A percentile compares a stretch with the other conserved stretches of the same genome.
Conservation (phyloP, 495 filamentous ascomycete species). For the Jackrogersella minutella region DNA sequence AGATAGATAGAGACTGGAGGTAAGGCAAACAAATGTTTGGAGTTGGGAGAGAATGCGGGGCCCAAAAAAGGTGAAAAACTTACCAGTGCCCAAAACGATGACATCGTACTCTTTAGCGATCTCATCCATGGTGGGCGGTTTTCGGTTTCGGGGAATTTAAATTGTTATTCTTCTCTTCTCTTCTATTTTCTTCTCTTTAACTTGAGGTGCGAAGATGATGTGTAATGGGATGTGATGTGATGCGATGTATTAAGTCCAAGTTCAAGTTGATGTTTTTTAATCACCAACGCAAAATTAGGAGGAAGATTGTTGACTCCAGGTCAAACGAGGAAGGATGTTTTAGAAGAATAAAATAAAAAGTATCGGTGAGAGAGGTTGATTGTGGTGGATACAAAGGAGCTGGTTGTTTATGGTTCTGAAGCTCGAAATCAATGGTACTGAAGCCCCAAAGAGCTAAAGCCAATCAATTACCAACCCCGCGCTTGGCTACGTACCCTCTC, state of each 20-base stretch:
- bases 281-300: conserved; percentile 6
- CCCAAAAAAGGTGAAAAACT: conserved; percentile 39
- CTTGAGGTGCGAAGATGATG: background rate
- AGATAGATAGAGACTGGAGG: conserved; percentile 29
- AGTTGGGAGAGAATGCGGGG: no score
- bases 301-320: conserved; percentile 36
- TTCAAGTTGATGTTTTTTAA: background rate
- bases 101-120: conserved; percentile 97
- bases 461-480: conserved; percentile 37
- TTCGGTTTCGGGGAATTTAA: background rate
- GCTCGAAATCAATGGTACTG: background rate
- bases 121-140: conserved; percentile 78
- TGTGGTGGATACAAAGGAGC: conserved; percentile 38
- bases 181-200: no score
- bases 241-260: background rate
- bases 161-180: no score
- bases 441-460: conserved; percentile 26
- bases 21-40: no score
- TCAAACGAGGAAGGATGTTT: conserved; percentile 32
- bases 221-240: conserved; percentile 1
- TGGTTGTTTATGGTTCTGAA: background rate
- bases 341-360: conserved; percentile 21
- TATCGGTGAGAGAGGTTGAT: conserved; percentile 38
- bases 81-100: conserved; percentile 96
- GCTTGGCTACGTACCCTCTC: conserved; percentile 30